These are phyloP conservation scores for Sonneratia alba DNA, from an alignment of 345 rosid species.

Conservation along the genomic window DNA sequence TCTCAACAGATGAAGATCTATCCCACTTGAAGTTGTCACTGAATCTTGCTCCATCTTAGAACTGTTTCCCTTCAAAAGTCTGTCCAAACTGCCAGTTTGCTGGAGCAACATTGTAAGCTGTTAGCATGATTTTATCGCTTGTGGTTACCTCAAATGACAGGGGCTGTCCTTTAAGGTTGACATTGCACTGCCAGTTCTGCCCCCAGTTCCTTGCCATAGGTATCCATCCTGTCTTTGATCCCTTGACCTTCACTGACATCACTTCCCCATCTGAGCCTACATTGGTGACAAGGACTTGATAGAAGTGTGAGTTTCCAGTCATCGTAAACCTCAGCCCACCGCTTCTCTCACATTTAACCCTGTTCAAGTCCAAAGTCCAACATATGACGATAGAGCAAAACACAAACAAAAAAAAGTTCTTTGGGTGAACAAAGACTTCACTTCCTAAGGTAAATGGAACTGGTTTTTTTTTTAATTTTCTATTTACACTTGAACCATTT, in stretches of 20 bases:
- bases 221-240: slow-evolving; percentile 85
- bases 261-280: slow-evolving; percentile 80
- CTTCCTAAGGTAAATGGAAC: neutral
- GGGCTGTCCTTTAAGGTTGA: slow-evolving; percentile 69
- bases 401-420: neutral
- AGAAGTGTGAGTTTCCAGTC: slow-evolving; percentile 61
- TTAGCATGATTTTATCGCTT: slow-evolving; percentile 43
- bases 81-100: slow-evolving; percentile 74
- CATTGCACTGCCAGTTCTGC: slow-evolving; percentile 69
- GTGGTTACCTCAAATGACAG: slow-evolving; percentile 79
- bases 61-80: slow-evolving; percentile 76
- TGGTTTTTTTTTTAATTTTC: neutral
- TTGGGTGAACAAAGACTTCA: neutral
- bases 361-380: slow-evolving; percentile 14
- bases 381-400: neutral
- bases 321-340: slow-evolving; percentile 74
- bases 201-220: slow-evolving; percentile 98
- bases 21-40: neutral
- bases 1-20: neutral
- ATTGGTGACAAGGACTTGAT: slow-evolving; percentile 65
- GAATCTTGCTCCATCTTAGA: slow-evolving; percentile 19
- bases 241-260: slow-evolving; percentile 77
- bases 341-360: slow-evolving; percentile 59
- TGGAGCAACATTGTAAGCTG: slow-evolving; percentile 80
- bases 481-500: neutral